Base-by-base conservation (phyloP, 352 stramenopile species). In the Globisporangium perplexum region DNA sequence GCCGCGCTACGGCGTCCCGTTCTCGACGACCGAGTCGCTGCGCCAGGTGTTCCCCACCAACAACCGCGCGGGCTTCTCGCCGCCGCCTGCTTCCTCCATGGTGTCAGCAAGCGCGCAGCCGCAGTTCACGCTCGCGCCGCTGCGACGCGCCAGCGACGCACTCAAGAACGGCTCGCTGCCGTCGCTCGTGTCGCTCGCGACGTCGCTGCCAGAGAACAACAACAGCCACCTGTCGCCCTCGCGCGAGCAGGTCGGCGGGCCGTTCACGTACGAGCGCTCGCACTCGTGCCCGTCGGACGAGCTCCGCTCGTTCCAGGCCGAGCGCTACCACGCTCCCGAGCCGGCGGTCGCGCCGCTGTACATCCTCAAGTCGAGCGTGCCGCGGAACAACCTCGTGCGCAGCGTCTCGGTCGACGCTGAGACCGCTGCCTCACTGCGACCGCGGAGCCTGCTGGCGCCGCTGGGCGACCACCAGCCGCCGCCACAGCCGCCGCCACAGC, bases 271-370 rank as follows among this genome's bases (percentile, higher is more conserved):
- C 68, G 62, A 86, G 51, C 76, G 79, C 18, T 74, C 79, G 23
- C 62, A 75, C 17, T 90, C 79, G 24, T 90, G 79, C 65, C 79
- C 79, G 26, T 90, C 79, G 23, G 79, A 90, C 55, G 74, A 78
- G 53, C 51, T 38, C 28, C 41, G 31, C 17, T 23, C 20, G 17
- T 45, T 54, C 48, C 30, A 45, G 14, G 20, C 7, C 22, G 12
- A 49, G 30, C 41, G 53, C 11, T 55, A 50, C 11, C 14, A 41
- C 4, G 24, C 44, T 1, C 18, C 47, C 3, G 65, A 66, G 23
- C n/a, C 63, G 2, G 39, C 48, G 4, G 49, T 51, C 0, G 36
- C 44, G 17, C 59, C 57, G 17, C 50, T 56, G n/a, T 62, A 63
- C n/a, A 28, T 71, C 1, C 56, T 62, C 5, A 62, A 47, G 23